phyloP scores from a whole-genome alignment of 2,329 filamentous ascomycete genomes.

The Talaromyces funiculosus region DNA sequence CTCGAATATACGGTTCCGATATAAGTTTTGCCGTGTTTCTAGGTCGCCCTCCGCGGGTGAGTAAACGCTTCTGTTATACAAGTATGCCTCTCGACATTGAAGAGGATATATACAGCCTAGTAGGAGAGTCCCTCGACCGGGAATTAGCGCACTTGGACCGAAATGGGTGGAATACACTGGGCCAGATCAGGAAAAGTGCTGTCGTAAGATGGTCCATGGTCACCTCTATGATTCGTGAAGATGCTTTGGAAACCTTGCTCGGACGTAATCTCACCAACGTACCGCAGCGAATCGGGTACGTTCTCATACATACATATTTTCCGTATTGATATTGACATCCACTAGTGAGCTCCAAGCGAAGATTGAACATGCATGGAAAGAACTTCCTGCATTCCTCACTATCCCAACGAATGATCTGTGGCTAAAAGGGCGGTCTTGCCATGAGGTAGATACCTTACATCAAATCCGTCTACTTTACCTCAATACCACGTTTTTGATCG shows the following conservation, averaged over 20 bases:
- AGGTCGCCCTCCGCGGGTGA: slow-evolving; percentile 11
- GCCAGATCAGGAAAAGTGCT: slow-evolving; percentile 10
- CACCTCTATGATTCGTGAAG: slow-evolving; percentile 12
- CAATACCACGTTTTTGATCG: slow-evolving; percentile 12
- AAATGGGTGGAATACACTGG: slow-evolving; percentile 10
- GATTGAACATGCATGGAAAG: slow-evolving; percentile 12
- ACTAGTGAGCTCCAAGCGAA: slow-evolving; percentile 9
- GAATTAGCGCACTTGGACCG: slow-evolving; percentile 7
- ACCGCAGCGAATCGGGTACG: slow-evolving; percentile 10
- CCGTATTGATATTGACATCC: background rate
- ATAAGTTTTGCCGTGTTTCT: slow-evolving; percentile 14
- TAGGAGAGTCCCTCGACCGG: slow-evolving; percentile 1
- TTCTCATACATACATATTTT: background rate
- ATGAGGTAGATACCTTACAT: slow-evolving; percentile 10
- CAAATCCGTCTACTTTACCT: slow-evolving; percentile 10
- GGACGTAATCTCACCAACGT: slow-evolving; percentile 8
- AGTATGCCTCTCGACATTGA: slow-evolving; percentile 12
- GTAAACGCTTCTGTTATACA: slow-evolving; percentile 12
- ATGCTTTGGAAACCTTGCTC: slow-evolving; percentile 11
- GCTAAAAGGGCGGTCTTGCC: slow-evolving; percentile 7
- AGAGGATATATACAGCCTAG: slow-evolving; percentile 7
- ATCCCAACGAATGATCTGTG: background rate
- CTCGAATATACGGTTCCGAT: slow-evolving; percentile 13
- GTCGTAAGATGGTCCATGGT: slow-evolving; percentile 12
- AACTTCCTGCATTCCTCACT: slow-evolving; percentile 10